Conservation (phyloP, 305 asterid species). For the Andrographis paniculata region DNA sequence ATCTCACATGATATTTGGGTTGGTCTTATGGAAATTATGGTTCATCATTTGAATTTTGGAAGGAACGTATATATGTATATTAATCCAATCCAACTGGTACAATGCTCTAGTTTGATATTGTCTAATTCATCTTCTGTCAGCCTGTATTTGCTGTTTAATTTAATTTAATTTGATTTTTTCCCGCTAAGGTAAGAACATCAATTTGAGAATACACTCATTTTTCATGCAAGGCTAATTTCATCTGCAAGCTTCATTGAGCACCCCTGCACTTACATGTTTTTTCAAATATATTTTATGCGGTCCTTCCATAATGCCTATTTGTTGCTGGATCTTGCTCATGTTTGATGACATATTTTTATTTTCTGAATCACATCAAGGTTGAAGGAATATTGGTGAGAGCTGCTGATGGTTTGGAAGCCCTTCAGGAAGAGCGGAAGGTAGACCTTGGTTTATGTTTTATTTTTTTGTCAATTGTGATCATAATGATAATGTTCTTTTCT, state of each 20-base stretch:
- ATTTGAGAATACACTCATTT: slow-evolving; percentile 1
- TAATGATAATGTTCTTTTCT: slow-evolving; percentile 9
- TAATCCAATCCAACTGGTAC: no score
- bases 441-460: slow-evolving; percentile 14
- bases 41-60: no score
- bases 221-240: no score
- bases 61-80: no score
- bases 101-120: no score
- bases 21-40: background rate
- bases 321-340: slow-evolving; percentile 1
- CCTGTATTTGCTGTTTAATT: no score
- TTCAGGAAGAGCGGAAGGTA: slow-evolving; percentile 94
- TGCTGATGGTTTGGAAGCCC: slow-evolving; percentile 67
- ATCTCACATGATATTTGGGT: background rate
- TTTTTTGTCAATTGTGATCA: slow-evolving; percentile 4
- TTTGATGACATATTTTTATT: slow-evolving; percentile 2
- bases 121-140: no score
- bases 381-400: slow-evolving; percentile 86
- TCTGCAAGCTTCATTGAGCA: slow-evolving; percentile 3
- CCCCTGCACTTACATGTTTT: background rate
- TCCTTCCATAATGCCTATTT: slow-evolving; percentile 1
- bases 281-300: background rate
- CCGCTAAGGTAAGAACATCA: no score
- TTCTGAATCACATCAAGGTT: slow-evolving; percentile 32
- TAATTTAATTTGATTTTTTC: no score